Evolutionary conservation across 345 rosid genomes (phyloP).

Genomic region (Dovyalis caffra): DNA sequence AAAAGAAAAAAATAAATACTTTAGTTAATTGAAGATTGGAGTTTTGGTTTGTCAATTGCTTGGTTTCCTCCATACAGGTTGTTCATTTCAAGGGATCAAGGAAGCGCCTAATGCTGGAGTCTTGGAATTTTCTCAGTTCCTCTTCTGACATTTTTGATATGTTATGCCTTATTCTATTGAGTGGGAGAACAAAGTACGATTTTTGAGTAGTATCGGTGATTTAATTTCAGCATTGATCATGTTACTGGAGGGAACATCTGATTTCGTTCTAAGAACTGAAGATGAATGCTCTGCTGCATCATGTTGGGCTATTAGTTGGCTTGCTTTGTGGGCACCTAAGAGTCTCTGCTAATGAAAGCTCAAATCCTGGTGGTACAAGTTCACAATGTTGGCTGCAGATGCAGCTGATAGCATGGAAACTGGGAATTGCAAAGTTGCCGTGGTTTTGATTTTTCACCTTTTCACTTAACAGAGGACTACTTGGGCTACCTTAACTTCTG

Average conservation of each 20-base stretch:
- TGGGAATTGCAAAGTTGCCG: not conserved
- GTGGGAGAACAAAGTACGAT: conserved; percentile 95
- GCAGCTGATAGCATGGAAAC: not conserved
- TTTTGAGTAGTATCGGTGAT: conserved; percentile 34
- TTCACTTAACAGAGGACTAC: not conserved
- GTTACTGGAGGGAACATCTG: not conserved
- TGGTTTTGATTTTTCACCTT: not conserved
- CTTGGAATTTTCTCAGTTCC: conserved; percentile 74
- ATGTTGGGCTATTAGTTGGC: not conserved
- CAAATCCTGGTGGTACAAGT: not conserved
- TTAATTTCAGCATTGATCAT: not conserved
- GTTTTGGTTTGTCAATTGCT: not conserved
- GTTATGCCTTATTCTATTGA: conserved; percentile 76
- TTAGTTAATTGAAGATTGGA: not conserved
- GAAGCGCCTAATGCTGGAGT: conserved; percentile 92
- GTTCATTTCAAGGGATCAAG: conserved; percentile 98
- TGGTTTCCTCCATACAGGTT: conserved; percentile 41
- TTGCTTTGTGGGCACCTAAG: not conserved
- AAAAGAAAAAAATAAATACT: no score
- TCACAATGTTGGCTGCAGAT: not conserved
- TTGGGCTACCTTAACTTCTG: not conserved
- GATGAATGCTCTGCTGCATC: conserved; percentile 1
- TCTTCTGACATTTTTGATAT: conserved; percentile 57
- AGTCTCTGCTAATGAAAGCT: not conserved
- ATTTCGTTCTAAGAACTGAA: not conserved